A percentile compares a stretch with the other conserved stretches of the same genome.
phyloP scores from a whole-genome alignment of 257 asterid species.

The Solanum lycopersicoides region DNA sequence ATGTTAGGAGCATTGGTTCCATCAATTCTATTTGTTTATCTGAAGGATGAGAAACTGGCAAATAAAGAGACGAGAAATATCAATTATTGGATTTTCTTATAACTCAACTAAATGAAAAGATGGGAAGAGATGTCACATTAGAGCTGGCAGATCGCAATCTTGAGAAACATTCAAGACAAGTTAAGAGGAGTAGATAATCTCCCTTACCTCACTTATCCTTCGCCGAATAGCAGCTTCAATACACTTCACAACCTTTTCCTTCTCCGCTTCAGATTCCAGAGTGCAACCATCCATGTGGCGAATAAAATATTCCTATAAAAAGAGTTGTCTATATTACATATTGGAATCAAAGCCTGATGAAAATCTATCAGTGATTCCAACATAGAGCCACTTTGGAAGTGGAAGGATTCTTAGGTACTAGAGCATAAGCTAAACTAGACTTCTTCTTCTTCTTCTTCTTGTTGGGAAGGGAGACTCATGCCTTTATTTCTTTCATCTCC shows the following conservation, averaged over 20 bases:
- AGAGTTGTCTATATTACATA: background rate
- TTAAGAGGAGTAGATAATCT: background rate
- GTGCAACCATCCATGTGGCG: conserved; percentile 86
- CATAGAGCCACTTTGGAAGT: background rate
- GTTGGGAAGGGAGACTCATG: background rate
- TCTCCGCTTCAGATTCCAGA: conserved; percentile 57
- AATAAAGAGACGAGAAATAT: background rate
- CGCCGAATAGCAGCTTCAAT: conserved; percentile 94
- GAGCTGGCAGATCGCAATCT: background rate
- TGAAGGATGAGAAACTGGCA: background rate
- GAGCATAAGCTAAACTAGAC: background rate
- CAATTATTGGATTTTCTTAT: background rate
- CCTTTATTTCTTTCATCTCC: background rate
- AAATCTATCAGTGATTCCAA: background rate
- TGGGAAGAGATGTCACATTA: background rate
- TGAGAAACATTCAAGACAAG: background rate
- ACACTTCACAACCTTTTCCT: conserved; percentile 73
- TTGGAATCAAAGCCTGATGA: background rate
- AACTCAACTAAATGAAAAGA: background rate
- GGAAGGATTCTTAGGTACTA: background rate
- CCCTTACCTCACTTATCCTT: conserved; percentile 75
- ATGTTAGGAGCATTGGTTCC: background rate
- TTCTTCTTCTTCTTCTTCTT: background rate
- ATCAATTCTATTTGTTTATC: background rate
- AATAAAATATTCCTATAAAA: conserved; percentile 65